Evolutionary conservation across 148 eudicot species (phyloP).

Genomic region (Spergularia marina): DNA sequence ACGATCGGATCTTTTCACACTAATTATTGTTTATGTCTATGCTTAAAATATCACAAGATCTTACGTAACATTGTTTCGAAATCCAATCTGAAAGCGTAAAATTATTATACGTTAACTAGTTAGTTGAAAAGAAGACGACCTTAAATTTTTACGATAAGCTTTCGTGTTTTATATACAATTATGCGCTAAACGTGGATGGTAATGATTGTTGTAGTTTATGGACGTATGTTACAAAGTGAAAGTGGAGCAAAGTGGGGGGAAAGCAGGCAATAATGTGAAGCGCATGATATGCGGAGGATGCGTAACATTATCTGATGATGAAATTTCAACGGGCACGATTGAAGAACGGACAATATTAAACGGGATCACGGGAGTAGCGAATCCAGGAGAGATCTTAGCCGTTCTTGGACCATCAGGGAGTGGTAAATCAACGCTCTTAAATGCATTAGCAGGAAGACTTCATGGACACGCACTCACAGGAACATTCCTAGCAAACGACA

Average conservation of each 20-base stretch:
- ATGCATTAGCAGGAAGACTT: slow-evolving; percentile 62
- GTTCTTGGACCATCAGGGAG: slow-evolving; percentile 95
- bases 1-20: too few species aligned
- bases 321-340: slow-evolving; percentile 25
- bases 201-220: slow-evolving; percentile 48
- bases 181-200: neutral
- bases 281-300: slow-evolving; percentile 23
- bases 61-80: too few species aligned
- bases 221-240: slow-evolving; percentile 65
- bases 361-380: slow-evolving; percentile 63
- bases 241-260: slow-evolving; percentile 26
- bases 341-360: slow-evolving; percentile 52
- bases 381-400: slow-evolving; percentile 82
- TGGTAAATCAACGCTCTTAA: slow-evolving; percentile 85
- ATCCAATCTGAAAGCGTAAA: neutral
- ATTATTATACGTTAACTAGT: neutral
- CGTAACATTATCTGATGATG: slow-evolving; percentile 12
- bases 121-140: neutral
- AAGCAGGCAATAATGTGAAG: slow-evolving; percentile 19
- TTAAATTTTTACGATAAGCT: neutral
- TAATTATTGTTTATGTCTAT: too few species aligned
- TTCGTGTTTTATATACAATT: neutral
- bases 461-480: slow-evolving; percentile 52
- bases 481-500: slow-evolving; percentile 52
- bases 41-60: too few species aligned